These are phyloP conservation scores for Fusarium sp. DNA, from an alignment of 2,329 filamentous ascomycete genomes.

Conservation along the genomic window DNA sequence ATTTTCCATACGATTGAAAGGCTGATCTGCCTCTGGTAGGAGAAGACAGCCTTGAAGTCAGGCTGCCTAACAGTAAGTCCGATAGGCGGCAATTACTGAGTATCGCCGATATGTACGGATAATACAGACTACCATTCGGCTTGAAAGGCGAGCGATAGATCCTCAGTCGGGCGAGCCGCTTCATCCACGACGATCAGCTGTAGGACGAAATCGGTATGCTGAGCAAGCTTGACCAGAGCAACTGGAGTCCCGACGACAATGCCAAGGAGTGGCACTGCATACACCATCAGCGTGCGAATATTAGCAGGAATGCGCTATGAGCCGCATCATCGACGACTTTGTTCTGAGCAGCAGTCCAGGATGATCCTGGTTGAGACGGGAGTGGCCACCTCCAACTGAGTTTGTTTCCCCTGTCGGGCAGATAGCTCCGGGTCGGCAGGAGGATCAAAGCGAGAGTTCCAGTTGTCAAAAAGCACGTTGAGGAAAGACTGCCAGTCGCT, in stretches of 20 bases:
- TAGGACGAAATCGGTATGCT: not conserved
- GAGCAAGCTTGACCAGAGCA: not conserved
- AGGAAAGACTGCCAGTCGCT: not conserved
- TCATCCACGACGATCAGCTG: not conserved
- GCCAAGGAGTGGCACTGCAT: not conserved
- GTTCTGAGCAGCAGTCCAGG: not conserved
- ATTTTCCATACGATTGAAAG: not conserved
- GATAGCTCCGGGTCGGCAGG: not conserved
- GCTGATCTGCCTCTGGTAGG: not conserved
- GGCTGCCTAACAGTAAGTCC: not conserved
- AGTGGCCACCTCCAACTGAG: not conserved
- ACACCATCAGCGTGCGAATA: not conserved
- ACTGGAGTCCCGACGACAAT: not conserved
- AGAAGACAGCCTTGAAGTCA: not conserved
- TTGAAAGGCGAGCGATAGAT: not conserved
- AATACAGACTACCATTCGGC: not conserved
- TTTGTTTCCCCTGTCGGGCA: not conserved
- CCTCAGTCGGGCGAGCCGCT: not conserved
- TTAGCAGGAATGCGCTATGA: not conserved
- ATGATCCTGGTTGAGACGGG: not conserved
- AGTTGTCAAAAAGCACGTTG: not conserved
- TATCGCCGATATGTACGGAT: not conserved
- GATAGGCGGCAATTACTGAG: not conserved
- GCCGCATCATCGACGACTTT: not conserved
- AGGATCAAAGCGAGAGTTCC: not conserved